Base-by-base conservation (phyloP, 805 yeast species). In the Hermanozyma aechmeae region DNA sequence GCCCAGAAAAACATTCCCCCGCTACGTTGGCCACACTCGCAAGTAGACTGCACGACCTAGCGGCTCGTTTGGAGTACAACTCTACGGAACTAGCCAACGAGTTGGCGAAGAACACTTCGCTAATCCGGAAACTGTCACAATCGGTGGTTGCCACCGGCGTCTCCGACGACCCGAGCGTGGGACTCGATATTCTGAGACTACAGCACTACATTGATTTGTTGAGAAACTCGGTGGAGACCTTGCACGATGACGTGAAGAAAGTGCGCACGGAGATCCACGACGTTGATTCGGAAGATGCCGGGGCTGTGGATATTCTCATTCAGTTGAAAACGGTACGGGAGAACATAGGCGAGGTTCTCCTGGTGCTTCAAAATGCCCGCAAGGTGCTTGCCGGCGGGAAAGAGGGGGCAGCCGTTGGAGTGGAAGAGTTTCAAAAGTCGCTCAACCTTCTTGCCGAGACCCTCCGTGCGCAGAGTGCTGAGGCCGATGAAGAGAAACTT, bases 201-300 rank as follows among this genome's bases (percentile, higher is more conserved):
- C 80, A 78, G 39, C 79, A 79, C 48, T 79, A 78, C 45, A 54
- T 76, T 24, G 79, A 76, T 25, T 69, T 77, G 1, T 51, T 79
- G 26, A 64, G 71, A 11, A 69, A 73, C 29, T 68, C 84, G 0
- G 69, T 78, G 15, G 61, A 68, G 24, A 61, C 81, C 3, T 47
- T 79, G 23, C 68, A 72, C n/a, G 24, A 18, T 11, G 43, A 42
- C 14, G 33, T 40, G 11, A 34, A 27, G 13, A 21, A 15, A n/a
- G n/a, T n/a, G n/a, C n/a, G n/a, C n/a, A n/a, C n/a, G n/a, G n/a
- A n/a, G n/a, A n/a, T n/a, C n/a, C n/a, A n/a, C n/a, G n/a, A n/a
- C n/a, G n/a, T n/a, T n/a, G n/a, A n/a, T n/a, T n/a, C n/a, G n/a
- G n/a, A n/a, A n/a, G n/a, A n/a, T n/a, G n/a, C n/a, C n/a, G n/a